phyloP scores from a whole-genome alignment of 2,329 filamentous ascomycete genomes.

The Paraconiothyrium sp. region DNA sequence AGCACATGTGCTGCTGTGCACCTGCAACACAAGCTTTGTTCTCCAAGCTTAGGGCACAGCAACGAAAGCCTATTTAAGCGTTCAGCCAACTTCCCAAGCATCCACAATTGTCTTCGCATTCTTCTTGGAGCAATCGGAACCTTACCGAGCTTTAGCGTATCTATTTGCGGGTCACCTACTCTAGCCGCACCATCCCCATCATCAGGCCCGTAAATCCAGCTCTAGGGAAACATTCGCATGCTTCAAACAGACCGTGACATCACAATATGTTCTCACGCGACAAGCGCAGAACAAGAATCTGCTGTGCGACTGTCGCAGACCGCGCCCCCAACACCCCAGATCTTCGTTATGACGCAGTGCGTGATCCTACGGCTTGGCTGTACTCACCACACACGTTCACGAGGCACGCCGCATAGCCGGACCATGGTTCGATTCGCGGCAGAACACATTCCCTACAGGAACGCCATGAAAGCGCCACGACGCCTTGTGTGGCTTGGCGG shows the following conservation, averaged over 20 bases:
- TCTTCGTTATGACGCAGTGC: slow-evolving; percentile 31
- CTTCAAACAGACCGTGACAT: neutral
- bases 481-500: slow-evolving; percentile 14
- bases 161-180: slow-evolving; percentile 13
- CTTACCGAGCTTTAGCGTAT: neutral
- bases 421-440: slow-evolving; percentile 25
- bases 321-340: neutral
- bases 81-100: slow-evolving; percentile 1
- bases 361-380: slow-evolving; percentile 31
- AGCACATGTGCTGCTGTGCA: no score
- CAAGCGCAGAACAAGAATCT: neutral
- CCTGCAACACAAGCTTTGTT: neutral
- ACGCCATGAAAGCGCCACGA: slow-evolving; percentile 11
- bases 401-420: slow-evolving; percentile 13
- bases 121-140: neutral
- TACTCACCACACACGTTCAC: slow-evolving; percentile 21
- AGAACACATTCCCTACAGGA: slow-evolving; percentile 19
- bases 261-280: neutral
- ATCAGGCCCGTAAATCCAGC: neutral
- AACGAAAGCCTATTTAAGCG: neutral
- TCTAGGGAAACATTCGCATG: neutral
- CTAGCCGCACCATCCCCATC: neutral
- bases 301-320: neutral
- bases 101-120: neutral
- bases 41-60: neutral